Evolutionary conservation across 108 stramenopile species (phyloP).

Genomic region (Schizochytrium sp.): DNA sequence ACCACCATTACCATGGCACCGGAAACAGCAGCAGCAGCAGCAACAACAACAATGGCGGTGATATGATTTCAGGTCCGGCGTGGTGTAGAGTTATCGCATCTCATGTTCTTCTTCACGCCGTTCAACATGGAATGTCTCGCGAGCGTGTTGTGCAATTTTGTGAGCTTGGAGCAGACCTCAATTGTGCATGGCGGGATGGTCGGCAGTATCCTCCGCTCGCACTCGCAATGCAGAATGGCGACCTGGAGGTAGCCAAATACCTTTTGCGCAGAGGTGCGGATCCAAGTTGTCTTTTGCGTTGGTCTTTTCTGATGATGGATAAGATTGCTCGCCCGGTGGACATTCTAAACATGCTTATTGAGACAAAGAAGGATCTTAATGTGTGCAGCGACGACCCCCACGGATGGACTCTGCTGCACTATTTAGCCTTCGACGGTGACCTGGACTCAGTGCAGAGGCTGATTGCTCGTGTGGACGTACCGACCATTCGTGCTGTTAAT

Average conservation of each 20-base stretch:
- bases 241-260: constrained; percentile 14
- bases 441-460: constrained; percentile 49
- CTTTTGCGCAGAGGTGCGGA: constrained; percentile 55
- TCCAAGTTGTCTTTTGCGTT: constrained; percentile 57
- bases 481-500: constrained; percentile 27
- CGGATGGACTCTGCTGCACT: constrained; percentile 56
- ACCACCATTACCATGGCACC: not conserved
- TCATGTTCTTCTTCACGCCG: constrained; percentile 26
- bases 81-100: constrained; percentile 48
- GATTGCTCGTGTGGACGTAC: constrained; percentile 30
- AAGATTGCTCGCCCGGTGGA: constrained; percentile 11
- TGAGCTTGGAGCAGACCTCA: constrained; percentile 45
- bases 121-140: constrained; percentile 13
- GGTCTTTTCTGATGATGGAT: constrained; percentile 62
- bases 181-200: constrained; percentile 17
- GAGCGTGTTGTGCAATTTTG: constrained; percentile 42
- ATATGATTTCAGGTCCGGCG: not conserved
- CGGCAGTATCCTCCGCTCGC: constrained; percentile 50
- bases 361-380: constrained; percentile 58
- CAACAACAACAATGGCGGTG: not conserved
- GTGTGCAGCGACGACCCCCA: constrained; percentile 57
- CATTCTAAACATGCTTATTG: constrained; percentile 36
- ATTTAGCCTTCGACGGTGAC: constrained; percentile 54
- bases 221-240: constrained; percentile 20
- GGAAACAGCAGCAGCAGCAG: not conserved